These are phyloP conservation scores for Phytophthora palmivora DNA, from an alignment of 352 stramenopile species.

Conservation along the genomic window DNA sequence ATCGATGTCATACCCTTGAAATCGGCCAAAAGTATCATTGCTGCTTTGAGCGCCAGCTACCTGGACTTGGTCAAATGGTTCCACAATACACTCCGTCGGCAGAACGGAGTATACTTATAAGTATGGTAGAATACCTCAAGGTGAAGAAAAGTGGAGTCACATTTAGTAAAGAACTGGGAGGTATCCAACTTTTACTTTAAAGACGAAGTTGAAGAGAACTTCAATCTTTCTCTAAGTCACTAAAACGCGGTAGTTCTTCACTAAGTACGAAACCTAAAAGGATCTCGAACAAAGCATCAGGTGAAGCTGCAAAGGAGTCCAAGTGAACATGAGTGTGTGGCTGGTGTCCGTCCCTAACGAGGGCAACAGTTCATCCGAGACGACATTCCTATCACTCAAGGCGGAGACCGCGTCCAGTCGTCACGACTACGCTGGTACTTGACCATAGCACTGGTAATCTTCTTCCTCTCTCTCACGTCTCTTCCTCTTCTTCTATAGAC, in stretches of 20 bases:
- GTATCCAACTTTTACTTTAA: too few species aligned
- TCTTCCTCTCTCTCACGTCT: slow-evolving; percentile 1
- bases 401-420: slow-evolving; percentile 82
- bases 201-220: too few species aligned
- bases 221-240: too few species aligned
- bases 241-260: slow-evolving; percentile 5
- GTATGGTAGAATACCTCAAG: too few species aligned
- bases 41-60: too few species aligned
- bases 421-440: slow-evolving; percentile 79
- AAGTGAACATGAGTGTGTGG: slow-evolving; percentile 63
- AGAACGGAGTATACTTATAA: too few species aligned
- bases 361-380: slow-evolving; percentile 79
- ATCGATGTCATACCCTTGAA: too few species aligned
- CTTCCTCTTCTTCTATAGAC: slow-evolving; percentile 44
- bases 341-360: slow-evolving; percentile 89
- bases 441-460: not conserved
- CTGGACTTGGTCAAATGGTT: too few species aligned
- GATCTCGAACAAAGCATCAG: slow-evolving; percentile 30
- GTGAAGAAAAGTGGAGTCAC: too few species aligned
- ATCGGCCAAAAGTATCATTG: too few species aligned
- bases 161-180: too few species aligned
- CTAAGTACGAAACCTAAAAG: slow-evolving; percentile 32
- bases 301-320: slow-evolving; percentile 18
- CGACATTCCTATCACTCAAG: slow-evolving; percentile 88
- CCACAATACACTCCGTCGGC: too few species aligned